Percentiles rank a stretch among this genome's conserved stretches.
phyloP scores from a whole-genome alignment of 805 yeast genomes.

The Priceomyces melissophilus region DNA sequence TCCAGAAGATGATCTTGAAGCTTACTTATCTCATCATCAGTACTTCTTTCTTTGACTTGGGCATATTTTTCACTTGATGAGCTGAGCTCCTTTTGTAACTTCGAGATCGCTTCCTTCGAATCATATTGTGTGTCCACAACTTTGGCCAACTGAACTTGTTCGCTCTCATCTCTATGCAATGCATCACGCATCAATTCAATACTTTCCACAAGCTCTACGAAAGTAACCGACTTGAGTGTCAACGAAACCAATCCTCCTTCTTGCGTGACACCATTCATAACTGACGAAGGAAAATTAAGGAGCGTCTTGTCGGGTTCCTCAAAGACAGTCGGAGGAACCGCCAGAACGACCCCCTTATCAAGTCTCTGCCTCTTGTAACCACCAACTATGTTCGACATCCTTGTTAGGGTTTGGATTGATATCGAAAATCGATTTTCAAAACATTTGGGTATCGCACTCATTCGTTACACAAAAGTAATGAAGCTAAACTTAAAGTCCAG shows the following conservation, averaged over 20 bases:
- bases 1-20: slow-evolving; percentile 11
- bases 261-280: slow-evolving; percentile 36
- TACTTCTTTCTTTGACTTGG: neutral
- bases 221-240: slow-evolving; percentile 39
- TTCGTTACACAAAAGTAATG: no score
- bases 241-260: slow-evolving; percentile 41
- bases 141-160: slow-evolving; percentile 11
- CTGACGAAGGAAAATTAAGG: slow-evolving; percentile 26
- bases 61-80: slow-evolving; percentile 3
- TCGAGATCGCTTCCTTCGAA: slow-evolving; percentile 11
- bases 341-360: slow-evolving; percentile 2
- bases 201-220: slow-evolving; percentile 34
- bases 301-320: slow-evolving; percentile 17
- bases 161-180: slow-evolving; percentile 15
- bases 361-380: slow-evolving; percentile 9
- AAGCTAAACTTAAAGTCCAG: no score
- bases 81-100: slow-evolving; percentile 22
- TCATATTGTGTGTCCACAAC: slow-evolving; percentile 17
- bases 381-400: neutral
- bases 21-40: neutral
- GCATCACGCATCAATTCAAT: slow-evolving; percentile 29
- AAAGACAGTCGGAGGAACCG: slow-evolving; percentile 12
- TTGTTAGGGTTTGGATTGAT: no score
- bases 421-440: no score
- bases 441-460: no score